Conservation (phyloP, 2,329 filamentous ascomycete genomes). For the Claviceps digitariae region DNA sequence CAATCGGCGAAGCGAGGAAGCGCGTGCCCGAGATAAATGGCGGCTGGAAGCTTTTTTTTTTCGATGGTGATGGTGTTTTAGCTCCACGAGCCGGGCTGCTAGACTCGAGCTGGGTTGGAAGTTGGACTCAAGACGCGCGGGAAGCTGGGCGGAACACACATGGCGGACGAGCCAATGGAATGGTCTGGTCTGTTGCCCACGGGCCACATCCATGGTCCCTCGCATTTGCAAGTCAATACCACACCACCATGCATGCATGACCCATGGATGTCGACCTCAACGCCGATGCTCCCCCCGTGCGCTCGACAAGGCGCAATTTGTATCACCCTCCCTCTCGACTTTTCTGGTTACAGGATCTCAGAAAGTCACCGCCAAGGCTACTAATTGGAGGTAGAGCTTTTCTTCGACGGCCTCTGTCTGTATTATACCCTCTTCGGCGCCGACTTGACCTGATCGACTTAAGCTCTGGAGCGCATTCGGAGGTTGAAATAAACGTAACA, state of each 20-base stretch:
- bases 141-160: not conserved
- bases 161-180: not conserved
- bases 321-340: not conserved
- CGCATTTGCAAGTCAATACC: too few relatives aligned
- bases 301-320: not conserved
- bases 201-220: not conserved
- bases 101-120: too few relatives aligned
- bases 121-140: not conserved
- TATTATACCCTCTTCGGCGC: not conserved
- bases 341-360: not conserved
- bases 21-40: not conserved
- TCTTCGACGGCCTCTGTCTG: not conserved
- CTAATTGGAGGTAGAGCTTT: not conserved
- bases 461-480: not conserved
- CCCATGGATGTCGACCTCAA: not conserved
- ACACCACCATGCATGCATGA: not conserved
- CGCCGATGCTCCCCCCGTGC: not conserved
- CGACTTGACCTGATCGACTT: not conserved
- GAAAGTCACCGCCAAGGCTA: not conserved
- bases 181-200: not conserved
- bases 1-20: constrained; percentile 1
- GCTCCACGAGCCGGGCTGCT: constrained; percentile 3
- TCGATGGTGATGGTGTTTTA: constrained; percentile 1
- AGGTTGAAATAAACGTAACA: not conserved
- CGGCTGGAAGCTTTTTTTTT: constrained; percentile 6